Conservation (phyloP, 345 rosid species). For the Stellera chamaejasme region DNA sequence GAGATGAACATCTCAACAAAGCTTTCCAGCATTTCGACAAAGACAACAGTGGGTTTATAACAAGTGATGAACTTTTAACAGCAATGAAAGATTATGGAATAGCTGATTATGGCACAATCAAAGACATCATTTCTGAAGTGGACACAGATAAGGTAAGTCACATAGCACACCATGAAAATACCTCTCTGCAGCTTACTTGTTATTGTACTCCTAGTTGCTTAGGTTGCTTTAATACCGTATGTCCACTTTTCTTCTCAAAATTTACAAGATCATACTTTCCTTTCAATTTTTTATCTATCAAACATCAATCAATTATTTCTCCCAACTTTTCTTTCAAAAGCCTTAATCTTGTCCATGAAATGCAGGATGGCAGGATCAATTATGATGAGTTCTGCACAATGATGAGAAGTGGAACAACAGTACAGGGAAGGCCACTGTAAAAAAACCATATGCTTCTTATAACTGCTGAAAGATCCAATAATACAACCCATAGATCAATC, state of each 20-base stretch:
- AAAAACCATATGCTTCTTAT: too few relatives aligned
- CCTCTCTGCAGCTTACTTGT: not conserved
- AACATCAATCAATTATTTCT: too few relatives aligned
- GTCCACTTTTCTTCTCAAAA: too few relatives aligned
- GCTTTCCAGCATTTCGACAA: conserved; percentile 88
- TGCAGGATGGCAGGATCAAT: conserved; percentile 86
- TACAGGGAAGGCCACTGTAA: conserved; percentile 40
- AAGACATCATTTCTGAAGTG: conserved; percentile 81
- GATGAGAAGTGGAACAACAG: conserved; percentile 84
- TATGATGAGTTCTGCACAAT: conserved; percentile 72
- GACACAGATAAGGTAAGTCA: conserved; percentile 71
- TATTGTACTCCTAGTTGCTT: too few relatives aligned
- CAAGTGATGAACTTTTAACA: conserved; percentile 67
- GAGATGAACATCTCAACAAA: conserved; percentile 67
- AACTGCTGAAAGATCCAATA: conserved; percentile 1
- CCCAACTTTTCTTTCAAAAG: not conserved
- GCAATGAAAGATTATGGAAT: conserved; percentile 81
- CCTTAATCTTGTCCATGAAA: not conserved
- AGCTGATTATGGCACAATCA: conserved; percentile 71
- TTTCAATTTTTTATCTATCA: too few relatives aligned
- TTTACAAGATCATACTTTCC: too few relatives aligned
- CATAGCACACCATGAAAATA: not conserved
- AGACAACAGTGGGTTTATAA: conserved; percentile 82
- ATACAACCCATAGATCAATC: not conserved
- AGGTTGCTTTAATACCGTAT: too few relatives aligned